Base-by-base conservation (phyloP, 371 early-diverging fungal species). In the Mortierella sp. region DNA sequence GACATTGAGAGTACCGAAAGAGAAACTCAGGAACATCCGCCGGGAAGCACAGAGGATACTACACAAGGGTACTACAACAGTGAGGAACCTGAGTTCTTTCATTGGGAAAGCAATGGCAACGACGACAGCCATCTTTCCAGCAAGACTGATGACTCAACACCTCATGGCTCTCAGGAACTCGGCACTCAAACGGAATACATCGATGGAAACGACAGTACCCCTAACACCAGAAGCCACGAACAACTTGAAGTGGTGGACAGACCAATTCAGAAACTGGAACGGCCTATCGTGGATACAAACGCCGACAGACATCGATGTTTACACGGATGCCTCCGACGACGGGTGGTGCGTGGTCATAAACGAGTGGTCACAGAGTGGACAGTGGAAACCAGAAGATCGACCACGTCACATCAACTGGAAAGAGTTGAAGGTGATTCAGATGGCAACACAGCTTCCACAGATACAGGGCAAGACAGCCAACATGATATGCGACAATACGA, bases 31-130 rank as follows among this genome's bases (percentile, higher is more conserved):
- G 16, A 79, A 84, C 26, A 48, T 82, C 2, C 69, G 75, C 4
- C 59, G 74, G 1, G 74, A 74, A 29, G 74, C 65, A n/a, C 43
- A 51, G 9, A 64, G 57, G 57, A 52, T 74, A 2, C 19, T 60
- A 4, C 44, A 52, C 18, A 59, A 44, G 48, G 64, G 64, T 0
- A 3, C 11, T 0, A 28, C 58, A 50, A 30, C 80, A 0, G 7
- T 76, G 0, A 62, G 68, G 12, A 30, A 50, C 0, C 63, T 80
- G 1, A 37, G 76, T 0, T 60, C 77, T 7, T 74, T 80, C 55
- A 66, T 77, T 11, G 73, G 75, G n/a, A 77, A 72, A 43, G 71
- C 69, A 16, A 64, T 68, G 28, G 68, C 80, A 23, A 69, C 61
- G 7, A 69, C 74, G 2, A 57, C 61, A 28, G 79, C 82, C 14